Conservation (phyloP, 2,329 filamentous ascomycete species). For the Cadophora sp. region DNA sequence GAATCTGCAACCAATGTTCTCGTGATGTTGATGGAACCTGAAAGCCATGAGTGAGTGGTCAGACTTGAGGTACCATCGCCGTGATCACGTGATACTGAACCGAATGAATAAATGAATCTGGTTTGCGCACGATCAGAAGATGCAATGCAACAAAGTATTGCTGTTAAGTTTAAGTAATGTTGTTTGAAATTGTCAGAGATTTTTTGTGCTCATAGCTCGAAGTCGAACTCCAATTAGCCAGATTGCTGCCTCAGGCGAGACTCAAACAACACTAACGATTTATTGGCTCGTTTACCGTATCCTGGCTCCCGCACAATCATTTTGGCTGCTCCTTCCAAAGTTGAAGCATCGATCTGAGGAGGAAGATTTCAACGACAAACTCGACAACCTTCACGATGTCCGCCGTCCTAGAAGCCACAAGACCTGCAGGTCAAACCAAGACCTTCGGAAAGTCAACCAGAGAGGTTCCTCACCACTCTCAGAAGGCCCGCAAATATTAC, state of each 20-base stretch:
- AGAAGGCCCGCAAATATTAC: slow-evolving; percentile 99
- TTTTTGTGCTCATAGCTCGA: no score
- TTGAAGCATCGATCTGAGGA: background rate
- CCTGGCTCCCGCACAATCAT: background rate
- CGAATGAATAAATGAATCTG: background rate
- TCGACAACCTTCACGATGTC: slow-evolving; percentile 64
- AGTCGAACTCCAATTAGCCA: background rate
- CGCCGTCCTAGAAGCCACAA: slow-evolving; percentile 57
- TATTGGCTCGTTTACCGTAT: background rate
- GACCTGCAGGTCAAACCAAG: slow-evolving; percentile 65
- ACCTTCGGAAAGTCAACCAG: slow-evolving; percentile 97
- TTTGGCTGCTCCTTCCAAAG: background rate
- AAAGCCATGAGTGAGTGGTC: no score
- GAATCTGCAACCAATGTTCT: no score
- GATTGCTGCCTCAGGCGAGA: background rate
- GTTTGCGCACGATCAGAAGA: background rate
- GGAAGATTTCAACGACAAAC: slow-evolving; percentile 35
- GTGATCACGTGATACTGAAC: background rate
- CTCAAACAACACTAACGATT: background rate
- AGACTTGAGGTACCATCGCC: no score
- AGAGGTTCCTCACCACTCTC: slow-evolving; percentile 82
- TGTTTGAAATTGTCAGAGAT: no score
- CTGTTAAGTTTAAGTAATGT: background rate
- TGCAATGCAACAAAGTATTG: background rate
- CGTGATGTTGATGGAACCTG: no score